Base-by-base conservation (phyloP, 2,329 filamentous ascomycete genomes). In the Aureobasidium mangrovei region DNA sequence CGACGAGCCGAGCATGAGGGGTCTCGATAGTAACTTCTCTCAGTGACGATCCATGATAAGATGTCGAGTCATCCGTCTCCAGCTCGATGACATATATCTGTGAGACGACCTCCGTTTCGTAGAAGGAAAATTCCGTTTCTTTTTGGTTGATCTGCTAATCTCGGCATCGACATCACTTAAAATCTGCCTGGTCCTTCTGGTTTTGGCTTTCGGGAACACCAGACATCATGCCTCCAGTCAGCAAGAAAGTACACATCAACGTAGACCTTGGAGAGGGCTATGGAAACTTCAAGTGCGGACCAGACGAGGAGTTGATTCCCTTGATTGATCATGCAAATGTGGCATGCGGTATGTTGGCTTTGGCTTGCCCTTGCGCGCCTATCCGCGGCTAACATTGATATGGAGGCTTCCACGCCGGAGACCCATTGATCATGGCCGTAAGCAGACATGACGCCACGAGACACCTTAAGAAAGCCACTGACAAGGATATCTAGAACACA, bases 321-420 rank as follows among this genome's bases (percentile, higher is more conserved):
- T 67, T 81, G 40, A 81, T 84, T 59, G 80, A 83, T 62, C 75
- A 79, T 61, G 81, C 80, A 18, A 84, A 84, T 60, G 69, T 84
- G 31, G 81, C 81, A 7, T 84, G 80, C 61, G 52, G 45, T 49
- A 18, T 24, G 45, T 27, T 7, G 7, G 10, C 18, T 47, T 9
- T 24, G 18, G 18, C 18, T 18, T 18, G 7, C 12, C 29, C 12
- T 26, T 4, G 12, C n/a, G 79, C 78, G 1, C 79, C 79, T 58
- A 39, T 36, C 10, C 31, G 27, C 29, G 27, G 7, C 32, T 39
- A 36, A 27, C 51, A 33, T 47, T 27, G 24, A 42, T 27, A 45
- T 9, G 3, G 29, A 27, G 68, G 70, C 45, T 63, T 64, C 40
- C 63, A 65, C 52, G 63, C 61, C 32, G 77, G 80, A 39, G 82